Evolutionary conservation across 2,329 filamentous ascomycete genomes (phyloP).

Genomic region (Gyromitra esculenta): DNA sequence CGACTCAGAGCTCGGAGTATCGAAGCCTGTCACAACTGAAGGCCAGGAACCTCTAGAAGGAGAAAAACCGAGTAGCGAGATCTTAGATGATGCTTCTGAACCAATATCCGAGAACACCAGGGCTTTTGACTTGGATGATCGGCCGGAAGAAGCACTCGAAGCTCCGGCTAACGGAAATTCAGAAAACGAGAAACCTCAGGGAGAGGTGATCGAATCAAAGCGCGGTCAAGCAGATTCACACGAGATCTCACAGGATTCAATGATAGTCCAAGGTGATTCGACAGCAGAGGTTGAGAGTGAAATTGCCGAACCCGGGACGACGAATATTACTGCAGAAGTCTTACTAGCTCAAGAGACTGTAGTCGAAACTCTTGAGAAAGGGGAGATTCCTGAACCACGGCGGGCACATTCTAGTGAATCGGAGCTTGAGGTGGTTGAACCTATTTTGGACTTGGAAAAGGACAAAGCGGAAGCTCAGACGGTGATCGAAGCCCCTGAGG

Average conservation of each 20-base stretch:
- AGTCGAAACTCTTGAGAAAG: neutral
- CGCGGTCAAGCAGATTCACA: neutral
- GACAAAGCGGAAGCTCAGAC: neutral
- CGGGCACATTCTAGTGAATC: neutral
- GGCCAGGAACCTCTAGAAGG: neutral
- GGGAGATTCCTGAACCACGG: neutral
- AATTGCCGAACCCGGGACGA: slow-evolving; percentile 10
- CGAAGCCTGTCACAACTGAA: slow-evolving; percentile 3
- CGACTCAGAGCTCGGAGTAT: neutral
- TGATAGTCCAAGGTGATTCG: neutral
- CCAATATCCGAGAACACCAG: neutral
- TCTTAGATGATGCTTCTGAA: slow-evolving; percentile 14
- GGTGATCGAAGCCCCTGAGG: neutral
- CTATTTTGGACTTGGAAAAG: neutral
- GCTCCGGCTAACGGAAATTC: neutral
- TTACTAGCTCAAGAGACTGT: neutral
- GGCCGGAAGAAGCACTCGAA: slow-evolving; percentile 1
- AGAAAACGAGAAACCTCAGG: neutral
- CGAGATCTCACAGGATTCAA: slow-evolving; percentile 1
- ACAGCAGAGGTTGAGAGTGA: neutral
- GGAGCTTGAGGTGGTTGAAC: neutral
- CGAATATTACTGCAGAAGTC: neutral
- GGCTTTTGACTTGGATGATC: slow-evolving; percentile 8
- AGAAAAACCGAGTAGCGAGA: neutral
- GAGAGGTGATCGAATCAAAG: neutral